Percentiles rank a stretch among this genome's conserved stretches.
These are phyloP conservation scores for Fusarium acutatum DNA, from an alignment of 2,329 filamentous ascomycete genomes.

Conservation along the genomic window DNA sequence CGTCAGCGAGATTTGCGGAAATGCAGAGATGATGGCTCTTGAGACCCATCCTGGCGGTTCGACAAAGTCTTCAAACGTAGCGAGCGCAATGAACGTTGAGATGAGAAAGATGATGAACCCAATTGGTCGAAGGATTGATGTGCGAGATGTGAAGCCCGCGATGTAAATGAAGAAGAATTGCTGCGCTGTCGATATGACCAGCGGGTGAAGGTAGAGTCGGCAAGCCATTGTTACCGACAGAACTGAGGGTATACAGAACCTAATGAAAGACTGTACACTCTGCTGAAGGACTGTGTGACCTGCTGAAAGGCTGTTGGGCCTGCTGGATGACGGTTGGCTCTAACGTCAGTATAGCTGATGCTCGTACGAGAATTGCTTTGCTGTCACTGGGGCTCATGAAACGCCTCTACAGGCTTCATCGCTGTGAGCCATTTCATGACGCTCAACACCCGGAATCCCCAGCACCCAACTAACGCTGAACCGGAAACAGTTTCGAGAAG, in stretches of 20 bases:
- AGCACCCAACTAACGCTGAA: background rate
- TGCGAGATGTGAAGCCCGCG: constrained; percentile 27
- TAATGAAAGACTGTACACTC: background rate
- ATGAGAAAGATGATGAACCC: constrained; percentile 27
- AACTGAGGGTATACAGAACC: background rate
- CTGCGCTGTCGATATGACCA: constrained; percentile 27
- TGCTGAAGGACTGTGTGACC: background rate
- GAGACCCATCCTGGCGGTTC: constrained; percentile 36
- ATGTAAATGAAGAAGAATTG: constrained; percentile 38
- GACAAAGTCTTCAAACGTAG: constrained; percentile 20
- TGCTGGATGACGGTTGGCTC: background rate
- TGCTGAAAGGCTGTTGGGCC: background rate
- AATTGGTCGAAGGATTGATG: constrained; percentile 26
- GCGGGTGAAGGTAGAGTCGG: constrained; percentile 23
- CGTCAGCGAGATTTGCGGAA: constrained; percentile 32
- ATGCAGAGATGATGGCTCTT: constrained; percentile 25
- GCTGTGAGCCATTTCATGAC: background rate
- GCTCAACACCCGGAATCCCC: background rate
- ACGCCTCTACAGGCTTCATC: background rate
- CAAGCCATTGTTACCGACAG: constrained; percentile 20
- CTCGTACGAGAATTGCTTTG: background rate
- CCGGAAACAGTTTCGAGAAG: background rate
- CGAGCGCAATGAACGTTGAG: constrained; percentile 27
- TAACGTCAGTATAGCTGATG: background rate
- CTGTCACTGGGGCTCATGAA: background rate